Percentiles rank a stretch among this genome's conserved stretches.
Conservation (phyloP, 1,284 basidiomycete species). For the Heterobasidion occidentale region DNA sequence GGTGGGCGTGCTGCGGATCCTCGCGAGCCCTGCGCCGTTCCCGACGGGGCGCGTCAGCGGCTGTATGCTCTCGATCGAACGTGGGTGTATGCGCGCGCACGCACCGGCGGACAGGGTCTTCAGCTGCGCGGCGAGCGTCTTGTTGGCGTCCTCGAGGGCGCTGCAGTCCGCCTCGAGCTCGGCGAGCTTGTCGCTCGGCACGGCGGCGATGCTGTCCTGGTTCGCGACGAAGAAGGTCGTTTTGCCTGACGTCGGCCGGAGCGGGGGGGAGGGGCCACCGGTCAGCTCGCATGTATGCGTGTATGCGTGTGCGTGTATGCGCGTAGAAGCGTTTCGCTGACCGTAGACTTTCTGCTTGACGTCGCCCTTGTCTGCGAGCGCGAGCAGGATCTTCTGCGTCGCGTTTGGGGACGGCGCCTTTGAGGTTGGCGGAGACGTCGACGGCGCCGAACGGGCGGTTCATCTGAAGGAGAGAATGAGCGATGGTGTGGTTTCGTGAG, state of each 20-base stretch:
- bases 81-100: slow-evolving; percentile 4
- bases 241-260: slow-evolving; percentile 47
- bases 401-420: slow-evolving; percentile 76
- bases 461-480: slow-evolving; percentile 37
- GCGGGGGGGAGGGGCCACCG: too few species aligned
- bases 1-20: slow-evolving; percentile 56
- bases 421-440: slow-evolving; percentile 82
- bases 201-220: slow-evolving; percentile 54
- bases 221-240: slow-evolving; percentile 78
- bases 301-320: background rate
- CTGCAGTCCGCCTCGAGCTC: slow-evolving; percentile 49
- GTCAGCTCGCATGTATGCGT: too few species aligned
- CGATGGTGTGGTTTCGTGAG: slow-evolving; percentile 1
- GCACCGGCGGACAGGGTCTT: slow-evolving; percentile 47
- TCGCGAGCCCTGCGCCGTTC: slow-evolving; percentile 47
- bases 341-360: slow-evolving; percentile 76
- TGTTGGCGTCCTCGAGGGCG: slow-evolving; percentile 52
- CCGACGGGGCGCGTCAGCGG: too few species aligned
- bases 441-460: slow-evolving; percentile 75
- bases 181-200: slow-evolving; percentile 51
- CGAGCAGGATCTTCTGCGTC: slow-evolving; percentile 73
- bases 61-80: too few species aligned
- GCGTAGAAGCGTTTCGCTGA: slow-evolving; percentile 18
- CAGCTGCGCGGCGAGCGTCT: slow-evolving; percentile 38
- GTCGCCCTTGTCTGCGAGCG: slow-evolving; percentile 70